phyloP scores from a whole-genome alignment of 768 basidiomycete genomes.

The Lentinula boryana region DNA sequence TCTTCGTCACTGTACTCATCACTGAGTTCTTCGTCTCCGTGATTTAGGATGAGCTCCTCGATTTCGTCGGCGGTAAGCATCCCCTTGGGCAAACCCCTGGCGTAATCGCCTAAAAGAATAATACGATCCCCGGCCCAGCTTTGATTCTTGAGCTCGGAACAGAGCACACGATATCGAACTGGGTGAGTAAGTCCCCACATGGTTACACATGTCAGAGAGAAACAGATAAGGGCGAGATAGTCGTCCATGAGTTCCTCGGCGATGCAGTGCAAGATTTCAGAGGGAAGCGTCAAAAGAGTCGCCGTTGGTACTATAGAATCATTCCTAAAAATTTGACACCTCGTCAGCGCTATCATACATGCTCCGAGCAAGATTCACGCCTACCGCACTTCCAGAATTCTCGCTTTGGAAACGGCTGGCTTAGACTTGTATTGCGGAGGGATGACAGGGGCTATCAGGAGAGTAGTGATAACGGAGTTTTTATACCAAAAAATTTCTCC shows the following conservation, averaged over 20 bases:
- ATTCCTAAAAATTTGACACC: too few species aligned
- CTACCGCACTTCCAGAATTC: background rate
- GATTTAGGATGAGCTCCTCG: background rate
- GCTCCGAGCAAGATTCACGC: background rate
- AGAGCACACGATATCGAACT: background rate
- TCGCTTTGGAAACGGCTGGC: background rate
- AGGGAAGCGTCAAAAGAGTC: background rate
- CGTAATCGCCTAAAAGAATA: background rate
- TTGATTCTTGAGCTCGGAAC: background rate
- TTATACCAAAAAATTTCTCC: too few species aligned
- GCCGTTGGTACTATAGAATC: background rate
- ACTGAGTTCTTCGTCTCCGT: background rate
- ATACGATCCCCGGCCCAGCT: background rate
- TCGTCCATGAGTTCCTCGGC: background rate
- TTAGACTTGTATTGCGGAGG: background rate
- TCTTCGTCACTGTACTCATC: background rate
- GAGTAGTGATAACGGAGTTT: too few species aligned
- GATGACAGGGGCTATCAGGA: background rate
- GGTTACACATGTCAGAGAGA: background rate
- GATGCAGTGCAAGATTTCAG: background rate
- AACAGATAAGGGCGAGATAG: background rate
- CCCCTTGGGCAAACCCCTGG: background rate
- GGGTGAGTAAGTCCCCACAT: background rate
- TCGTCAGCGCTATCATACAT: background rate
- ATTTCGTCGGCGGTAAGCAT: background rate